Base-by-base conservation (phyloP, 2,329 filamentous ascomycete genomes). In the Trichoderma sp. region DNA sequence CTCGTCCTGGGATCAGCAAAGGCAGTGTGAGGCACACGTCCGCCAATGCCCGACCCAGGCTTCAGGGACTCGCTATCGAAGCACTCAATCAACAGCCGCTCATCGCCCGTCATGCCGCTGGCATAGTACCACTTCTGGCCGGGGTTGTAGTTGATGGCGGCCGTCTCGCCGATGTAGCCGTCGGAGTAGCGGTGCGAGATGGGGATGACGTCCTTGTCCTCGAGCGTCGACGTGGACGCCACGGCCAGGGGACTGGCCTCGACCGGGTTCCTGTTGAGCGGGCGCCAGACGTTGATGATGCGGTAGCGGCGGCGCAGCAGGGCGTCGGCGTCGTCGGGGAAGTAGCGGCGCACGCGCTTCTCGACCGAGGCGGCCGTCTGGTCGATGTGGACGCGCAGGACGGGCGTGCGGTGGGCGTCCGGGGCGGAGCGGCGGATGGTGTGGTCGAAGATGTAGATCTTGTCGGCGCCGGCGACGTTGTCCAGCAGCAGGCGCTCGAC, bases 231-330 rank as follows among this genome's bases (percentile, higher is more conserved):
- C 75, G 88, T 89, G 58, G 90, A 89, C 0, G 90, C 86, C 37
- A 92, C 88, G 0, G 88, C 89, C 1, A 93, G 82, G 1, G 91
- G 91, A 72, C 84, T 87, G 53, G 90, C 85, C 67, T 88, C 87
- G 7, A 92, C 84, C 2, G 89, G 87, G 39, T 82, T 80, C 72
- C 78, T 77, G 78, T 84, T 86, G 9, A 87, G 79, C 17, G 89
- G 89, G 0, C 91, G 85, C 93, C 93, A 97, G 57, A 97, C 90
- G 72, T 97, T 97, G 77, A 97, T 87, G 74, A 97, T 92, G 69
- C 93, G 87, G 78, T 92, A 93, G 2, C 93, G 88, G 3, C 85
- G 87, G 68, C 83, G 76, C 1, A 94, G 84, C 0, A 94, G 84
- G 0, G 94, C 81, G 66, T 79, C 74, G 4, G 90, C 88, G 0